Evolutionary conservation across 2,329 filamentous ascomycete genomes (phyloP).

Genomic region (Pyrenophora teres): DNA sequence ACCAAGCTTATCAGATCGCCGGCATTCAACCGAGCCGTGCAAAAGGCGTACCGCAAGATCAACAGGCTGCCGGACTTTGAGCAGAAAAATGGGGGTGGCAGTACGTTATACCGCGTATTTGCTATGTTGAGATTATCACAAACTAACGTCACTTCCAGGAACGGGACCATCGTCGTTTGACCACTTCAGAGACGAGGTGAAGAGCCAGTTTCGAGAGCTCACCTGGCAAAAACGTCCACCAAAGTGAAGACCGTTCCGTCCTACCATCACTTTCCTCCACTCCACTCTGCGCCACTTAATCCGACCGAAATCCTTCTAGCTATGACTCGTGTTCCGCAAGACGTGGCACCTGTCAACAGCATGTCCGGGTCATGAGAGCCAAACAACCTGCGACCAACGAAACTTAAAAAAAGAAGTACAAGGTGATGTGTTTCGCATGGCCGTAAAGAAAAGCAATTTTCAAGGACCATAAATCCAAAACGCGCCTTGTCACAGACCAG

Average conservation of each 20-base stretch:
- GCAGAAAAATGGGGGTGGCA: slow-evolving; percentile 48
- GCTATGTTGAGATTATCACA: neutral
- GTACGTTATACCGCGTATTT: slow-evolving; percentile 48
- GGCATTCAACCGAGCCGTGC: slow-evolving; percentile 59
- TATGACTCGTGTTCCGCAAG: neutral
- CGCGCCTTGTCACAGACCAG: no score
- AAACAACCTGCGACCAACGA: neutral
- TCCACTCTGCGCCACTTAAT: neutral
- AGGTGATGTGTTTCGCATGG: neutral
- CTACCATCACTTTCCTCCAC: neutral
- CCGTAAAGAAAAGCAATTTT: neutral
- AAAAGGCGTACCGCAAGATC: slow-evolving; percentile 55
- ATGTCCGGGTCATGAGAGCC: neutral
- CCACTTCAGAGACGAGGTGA: slow-evolving; percentile 61
- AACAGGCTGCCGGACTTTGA: slow-evolving; percentile 52
- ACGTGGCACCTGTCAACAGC: neutral
- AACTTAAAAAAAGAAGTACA: neutral
- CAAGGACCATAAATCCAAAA: neutral
- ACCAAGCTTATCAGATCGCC: slow-evolving; percentile 58
- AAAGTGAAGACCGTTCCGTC: slow-evolving; percentile 20
- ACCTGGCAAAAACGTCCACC: slow-evolving; percentile 46
- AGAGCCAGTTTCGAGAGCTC: slow-evolving; percentile 50
- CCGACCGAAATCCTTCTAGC: neutral
- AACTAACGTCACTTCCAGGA: slow-evolving; percentile 19
- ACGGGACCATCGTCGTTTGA: slow-evolving; percentile 51